A percentile compares a stretch with the other conserved stretches of the same genome.
phyloP scores from a whole-genome alignment of 768 basidiomycete genomes.

The Pilatotrama ljubarskyi region DNA sequence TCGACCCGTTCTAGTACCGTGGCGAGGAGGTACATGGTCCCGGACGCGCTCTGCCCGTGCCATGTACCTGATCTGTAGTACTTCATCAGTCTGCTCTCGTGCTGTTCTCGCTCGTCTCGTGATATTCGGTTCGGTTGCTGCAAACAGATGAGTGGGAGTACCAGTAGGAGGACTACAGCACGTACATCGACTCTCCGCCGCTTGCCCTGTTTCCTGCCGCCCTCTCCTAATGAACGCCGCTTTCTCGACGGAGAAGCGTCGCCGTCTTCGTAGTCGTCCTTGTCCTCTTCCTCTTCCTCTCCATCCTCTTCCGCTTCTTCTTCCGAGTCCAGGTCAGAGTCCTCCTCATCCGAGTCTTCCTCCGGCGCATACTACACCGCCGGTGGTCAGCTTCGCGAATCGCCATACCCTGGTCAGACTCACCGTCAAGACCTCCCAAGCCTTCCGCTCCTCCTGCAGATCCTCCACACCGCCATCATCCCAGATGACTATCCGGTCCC shows the following conservation, averaged over 20 bases:
- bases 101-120: slow-evolving; percentile 65
- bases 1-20: slow-evolving; percentile 90
- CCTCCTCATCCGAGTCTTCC: slow-evolving; percentile 67
- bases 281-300: slow-evolving; percentile 44
- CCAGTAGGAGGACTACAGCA: too few species aligned
- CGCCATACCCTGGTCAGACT: slow-evolving; percentile 22
- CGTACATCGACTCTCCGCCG: slow-evolving; percentile 56
- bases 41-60: slow-evolving; percentile 87
- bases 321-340: slow-evolving; percentile 43
- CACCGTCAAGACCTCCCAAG: slow-evolving; percentile 86
- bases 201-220: slow-evolving; percentile 48
- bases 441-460: slow-evolving; percentile 69
- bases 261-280: slow-evolving; percentile 48
- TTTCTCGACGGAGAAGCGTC: slow-evolving; percentile 45
- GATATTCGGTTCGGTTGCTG: slow-evolving; percentile 61
- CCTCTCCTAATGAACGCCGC: slow-evolving; percentile 46
- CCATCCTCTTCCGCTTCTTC: slow-evolving; percentile 44
- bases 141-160: not conserved
- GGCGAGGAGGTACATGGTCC: slow-evolving; percentile 86
- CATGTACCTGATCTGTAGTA: slow-evolving; percentile 86
- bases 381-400: too few species aligned
- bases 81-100: slow-evolving; percentile 67
- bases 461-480: slow-evolving; percentile 82
- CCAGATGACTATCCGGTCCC: slow-evolving; percentile 85
- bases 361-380: slow-evolving; percentile 71